These are phyloP conservation scores for Telfairia occidentalis DNA, from an alignment of 331 rosid genomes.

Conservation along the genomic window DNA sequence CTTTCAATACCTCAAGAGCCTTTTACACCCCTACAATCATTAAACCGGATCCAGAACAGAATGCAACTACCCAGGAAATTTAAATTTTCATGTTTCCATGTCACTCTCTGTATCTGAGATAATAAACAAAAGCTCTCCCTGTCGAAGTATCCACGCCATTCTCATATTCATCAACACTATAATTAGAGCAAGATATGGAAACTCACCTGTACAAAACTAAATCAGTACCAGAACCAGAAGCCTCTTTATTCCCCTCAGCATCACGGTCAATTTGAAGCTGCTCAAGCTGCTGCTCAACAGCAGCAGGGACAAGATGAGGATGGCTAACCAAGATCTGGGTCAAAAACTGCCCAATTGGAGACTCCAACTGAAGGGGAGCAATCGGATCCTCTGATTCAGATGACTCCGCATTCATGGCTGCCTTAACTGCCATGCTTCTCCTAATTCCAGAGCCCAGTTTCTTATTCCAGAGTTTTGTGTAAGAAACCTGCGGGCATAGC, in stretches of 20 bases:
- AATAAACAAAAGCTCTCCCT: background rate
- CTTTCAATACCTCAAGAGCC: background rate
- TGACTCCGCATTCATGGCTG: slow-evolving; percentile 37
- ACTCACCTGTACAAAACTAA: slow-evolving; percentile 71
- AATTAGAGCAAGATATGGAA: background rate
- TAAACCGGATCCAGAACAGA: background rate
- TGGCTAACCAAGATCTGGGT: slow-evolving; percentile 67
- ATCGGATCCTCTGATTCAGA: slow-evolving; percentile 38
- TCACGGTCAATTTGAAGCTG: slow-evolving; percentile 85
- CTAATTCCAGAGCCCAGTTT: slow-evolving; percentile 28
- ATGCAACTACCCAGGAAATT: background rate
- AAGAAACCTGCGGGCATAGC: slow-evolving; percentile 26
- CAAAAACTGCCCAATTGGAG: slow-evolving; percentile 84
- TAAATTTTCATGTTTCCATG: background rate
- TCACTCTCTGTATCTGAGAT: background rate
- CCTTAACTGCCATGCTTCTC: slow-evolving; percentile 33
- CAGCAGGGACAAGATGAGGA: slow-evolving; percentile 94
- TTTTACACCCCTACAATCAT: background rate
- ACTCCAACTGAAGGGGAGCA: slow-evolving; percentile 85
- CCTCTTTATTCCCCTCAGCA: slow-evolving; percentile 46
- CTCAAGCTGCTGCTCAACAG: slow-evolving; percentile 82
- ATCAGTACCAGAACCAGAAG: slow-evolving; percentile 55
- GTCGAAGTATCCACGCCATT: background rate
- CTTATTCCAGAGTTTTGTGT: slow-evolving; percentile 31
- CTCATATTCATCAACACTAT: background rate